Evolutionary conservation across 2,329 filamentous ascomycete species (phyloP).

Genomic region (Seiridium cupressi): DNA sequence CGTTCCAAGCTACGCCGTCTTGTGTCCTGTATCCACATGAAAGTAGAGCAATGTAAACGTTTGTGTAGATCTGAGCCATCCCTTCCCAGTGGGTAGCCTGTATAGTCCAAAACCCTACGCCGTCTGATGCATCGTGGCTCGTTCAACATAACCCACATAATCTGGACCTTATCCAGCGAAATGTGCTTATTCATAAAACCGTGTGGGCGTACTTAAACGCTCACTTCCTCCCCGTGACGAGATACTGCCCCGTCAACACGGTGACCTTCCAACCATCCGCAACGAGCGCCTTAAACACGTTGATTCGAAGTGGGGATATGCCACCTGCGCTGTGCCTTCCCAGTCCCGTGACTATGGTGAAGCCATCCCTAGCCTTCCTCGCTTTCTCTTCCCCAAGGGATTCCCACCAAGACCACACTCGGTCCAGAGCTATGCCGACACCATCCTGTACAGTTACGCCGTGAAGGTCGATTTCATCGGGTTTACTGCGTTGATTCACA

Average conservation of each 20-base stretch:
- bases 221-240: slow-evolving; percentile 60
- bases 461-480: slow-evolving; percentile 71
- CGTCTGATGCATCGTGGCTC: too few relatives aligned
- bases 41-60: too few relatives aligned
- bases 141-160: too few relatives aligned
- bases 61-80: too few relatives aligned
- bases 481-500: slow-evolving; percentile 65
- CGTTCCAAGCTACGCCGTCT: too few relatives aligned
- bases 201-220: too few relatives aligned
- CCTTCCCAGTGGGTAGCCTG: too few relatives aligned
- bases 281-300: slow-evolving; percentile 73
- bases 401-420: slow-evolving; percentile 75
- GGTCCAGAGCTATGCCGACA: slow-evolving; percentile 70
- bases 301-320: slow-evolving; percentile 71
- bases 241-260: slow-evolving; percentile 66
- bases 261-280: slow-evolving; percentile 83
- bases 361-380: slow-evolving; percentile 49
- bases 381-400: slow-evolving; percentile 63
- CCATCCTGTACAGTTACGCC: slow-evolving; percentile 80
- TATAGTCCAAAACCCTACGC: too few relatives aligned
- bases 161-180: too few relatives aligned
- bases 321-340: slow-evolving; percentile 78
- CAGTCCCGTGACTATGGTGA: slow-evolving; percentile 76
- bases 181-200: too few relatives aligned
- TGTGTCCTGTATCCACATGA: too few relatives aligned